Evolutionary conservation across 1,139 yeast genomes (phyloP).

Genomic region (Zygotorulaspora mrakii): DNA sequence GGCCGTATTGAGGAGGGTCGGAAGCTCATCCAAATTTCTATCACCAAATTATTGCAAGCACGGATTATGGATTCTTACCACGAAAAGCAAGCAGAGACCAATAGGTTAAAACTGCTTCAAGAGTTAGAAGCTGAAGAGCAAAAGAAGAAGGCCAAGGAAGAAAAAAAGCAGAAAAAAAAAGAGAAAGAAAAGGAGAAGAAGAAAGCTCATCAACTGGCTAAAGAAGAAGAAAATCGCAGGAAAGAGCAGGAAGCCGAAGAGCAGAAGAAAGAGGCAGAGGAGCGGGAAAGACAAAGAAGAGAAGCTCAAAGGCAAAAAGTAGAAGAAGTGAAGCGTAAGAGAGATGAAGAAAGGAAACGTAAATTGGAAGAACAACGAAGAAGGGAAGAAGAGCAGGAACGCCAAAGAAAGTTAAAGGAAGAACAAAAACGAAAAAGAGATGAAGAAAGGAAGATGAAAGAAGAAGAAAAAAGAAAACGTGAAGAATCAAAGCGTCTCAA

Average conservation of each 20-base stretch:
- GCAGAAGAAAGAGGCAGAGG: conserved; percentile 43
- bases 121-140: conserved; percentile 82
- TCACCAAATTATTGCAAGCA: conserved; percentile 69
- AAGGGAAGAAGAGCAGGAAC: conserved; percentile 40
- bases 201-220: conserved; percentile 64
- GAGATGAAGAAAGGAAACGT: conserved; percentile 44
- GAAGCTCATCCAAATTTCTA: conserved; percentile 68
- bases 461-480: conserved; percentile 44
- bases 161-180: conserved; percentile 66
- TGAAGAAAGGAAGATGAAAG: conserved; percentile 43
- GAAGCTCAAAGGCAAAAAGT: conserved; percentile 40
- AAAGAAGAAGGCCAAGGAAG: conserved; percentile 68
- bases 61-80: conserved; percentile 72
- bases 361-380: conserved; percentile 43
- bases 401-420: conserved; percentile 40
- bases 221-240: conserved; percentile 48
- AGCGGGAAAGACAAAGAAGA: conserved; percentile 45
- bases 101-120: conserved; percentile 67
- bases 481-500: conserved; percentile 41
- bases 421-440: conserved; percentile 41
- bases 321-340: conserved; percentile 37
- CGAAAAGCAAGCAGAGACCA: conserved; percentile 74
- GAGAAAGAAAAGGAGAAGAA: conserved; percentile 83
- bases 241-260: conserved; percentile 42
- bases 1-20: conserved; percentile 73